Evolutionary conservation across 345 rosid species (phyloP).

Genomic region (Lumnitzera littorea): DNA sequence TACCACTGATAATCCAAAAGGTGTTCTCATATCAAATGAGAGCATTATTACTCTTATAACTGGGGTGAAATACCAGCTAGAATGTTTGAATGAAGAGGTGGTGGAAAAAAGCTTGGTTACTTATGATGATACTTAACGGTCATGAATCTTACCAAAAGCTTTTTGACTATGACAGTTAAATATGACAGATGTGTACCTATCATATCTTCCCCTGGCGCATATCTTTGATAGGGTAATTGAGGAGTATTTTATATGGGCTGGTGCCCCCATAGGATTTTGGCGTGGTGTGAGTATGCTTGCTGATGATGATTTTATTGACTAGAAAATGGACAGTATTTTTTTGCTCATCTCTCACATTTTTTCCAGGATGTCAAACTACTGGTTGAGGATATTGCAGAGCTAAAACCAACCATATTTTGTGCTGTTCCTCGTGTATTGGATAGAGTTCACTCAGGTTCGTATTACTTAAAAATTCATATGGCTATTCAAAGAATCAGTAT

Average conservation of each 20-base stretch:
- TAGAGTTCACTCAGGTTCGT: slow-evolving; percentile 65
- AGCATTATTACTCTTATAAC: slow-evolving; percentile 71
- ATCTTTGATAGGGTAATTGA: slow-evolving; percentile 91
- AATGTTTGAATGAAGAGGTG: slow-evolving; percentile 64
- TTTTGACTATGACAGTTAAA: slow-evolving; percentile 44
- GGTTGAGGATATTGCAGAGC: slow-evolving; percentile 79
- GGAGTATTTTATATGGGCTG: slow-evolving; percentile 63
- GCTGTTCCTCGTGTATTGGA: slow-evolving; percentile 98
- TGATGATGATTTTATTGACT: slow-evolving; percentile 3
- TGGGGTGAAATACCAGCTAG: slow-evolving; percentile 57
- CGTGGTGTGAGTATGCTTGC: slow-evolving; percentile 59
- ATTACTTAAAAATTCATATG: slow-evolving; percentile 1
- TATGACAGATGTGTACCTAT: slow-evolving; percentile 61
- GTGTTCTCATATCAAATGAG: slow-evolving; percentile 88
- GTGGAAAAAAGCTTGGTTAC: not conserved
- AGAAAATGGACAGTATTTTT: too few relatives aligned
- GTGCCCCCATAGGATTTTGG: slow-evolving; percentile 93
- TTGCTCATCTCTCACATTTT: slow-evolving; percentile 9
- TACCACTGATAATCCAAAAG: slow-evolving; percentile 98
- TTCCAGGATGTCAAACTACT: slow-evolving; percentile 83
- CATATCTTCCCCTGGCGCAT: slow-evolving; percentile 97
- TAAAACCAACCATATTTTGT: slow-evolving; percentile 86
- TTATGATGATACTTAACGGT: too few relatives aligned
- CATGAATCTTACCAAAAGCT: not conserved
- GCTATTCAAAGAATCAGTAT: not conserved